Percentiles rank a stretch among this genome's conserved stretches.
phyloP scores from a whole-genome alignment of 176 grass and related monocot species.

The Alloteropsis semialata region DNA sequence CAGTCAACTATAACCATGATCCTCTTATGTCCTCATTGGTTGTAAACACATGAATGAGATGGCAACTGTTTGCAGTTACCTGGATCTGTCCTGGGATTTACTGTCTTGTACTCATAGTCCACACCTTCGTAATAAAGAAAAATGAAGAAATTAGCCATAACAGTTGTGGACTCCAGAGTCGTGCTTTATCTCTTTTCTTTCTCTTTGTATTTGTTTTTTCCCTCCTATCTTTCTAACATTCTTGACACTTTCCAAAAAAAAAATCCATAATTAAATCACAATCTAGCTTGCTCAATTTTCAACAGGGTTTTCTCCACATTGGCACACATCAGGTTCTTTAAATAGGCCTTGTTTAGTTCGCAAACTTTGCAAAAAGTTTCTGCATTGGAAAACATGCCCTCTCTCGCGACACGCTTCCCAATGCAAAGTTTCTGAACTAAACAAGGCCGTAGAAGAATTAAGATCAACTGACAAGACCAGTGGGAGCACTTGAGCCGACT shows the following conservation, averaged over 20 bases:
- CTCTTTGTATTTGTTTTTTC: no score
- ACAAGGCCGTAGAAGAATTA: no score
- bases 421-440: no score
- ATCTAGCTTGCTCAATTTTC: background rate
- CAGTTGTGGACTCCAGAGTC: no score
- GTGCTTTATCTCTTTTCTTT: no score
- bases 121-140: slow-evolving; percentile 46
- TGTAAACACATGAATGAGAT: background rate
- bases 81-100: slow-evolving; percentile 62
- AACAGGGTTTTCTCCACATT: background rate
- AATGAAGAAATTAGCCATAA: background rate
- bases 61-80: slow-evolving; percentile 19
- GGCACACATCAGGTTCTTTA: background rate
- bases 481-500: background rate
- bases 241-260: no score
- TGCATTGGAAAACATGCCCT: no score
- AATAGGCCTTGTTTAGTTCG: no score
- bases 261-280: background rate
- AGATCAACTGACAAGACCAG: background rate
- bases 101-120: slow-evolving; percentile 83
- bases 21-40: background rate
- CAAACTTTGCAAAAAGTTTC: no score
- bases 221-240: no score
- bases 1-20: no score
- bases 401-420: no score